Evolutionary conservation across 148 eudicot species (phyloP), one percentile per base, ranked within the genome.

Genomic region (Polygonum maritimum): DNA sequence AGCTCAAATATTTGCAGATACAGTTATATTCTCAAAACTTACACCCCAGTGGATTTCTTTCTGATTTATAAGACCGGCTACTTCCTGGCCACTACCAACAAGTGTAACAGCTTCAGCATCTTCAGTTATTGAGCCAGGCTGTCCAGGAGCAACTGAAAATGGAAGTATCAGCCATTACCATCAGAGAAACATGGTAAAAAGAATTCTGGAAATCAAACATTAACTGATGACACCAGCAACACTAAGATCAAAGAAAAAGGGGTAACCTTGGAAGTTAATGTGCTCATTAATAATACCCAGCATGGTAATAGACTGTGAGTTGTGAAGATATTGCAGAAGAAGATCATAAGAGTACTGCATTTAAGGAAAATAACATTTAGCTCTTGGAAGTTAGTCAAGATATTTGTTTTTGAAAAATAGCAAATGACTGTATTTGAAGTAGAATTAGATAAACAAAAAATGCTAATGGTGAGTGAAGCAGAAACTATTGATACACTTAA

Each of bases 11-110:
- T 13, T 21, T 65, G 45, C 21, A 67, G 71, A 67, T 36, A 31
- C 45, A 67, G 11, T 67, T 36, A 65, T 60, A 26, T 62, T 62
- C 1, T 62, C 69, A 67, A 41, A 60, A 84, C 97, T 86, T 81
- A 92, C 97, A 84, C 98, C 98, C 98, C 98, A 95, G 72, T 90
- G 96, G 75, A 95, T 85, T 89, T 95, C 98, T 85, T 89, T 95
- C 89, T 92, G 94, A 81, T 92, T 95, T 81, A 90, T 87, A 79
- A 89, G 78, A 87, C 91, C 89, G 74, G 91, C 91, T 52, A 93
- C 89, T 81, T 95, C 98, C 82, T 90, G 96, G 82, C 92, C 98
- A 82, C 92, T 88, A 70, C 91, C 97, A 77, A 92, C 87, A 76
- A 95, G 91, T 8, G 94, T 89, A 76, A 95, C 87, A 76, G 80